These are phyloP conservation scores for Hortiboletus flavorubellus DNA, from an alignment of 768 basidiomycete species.

Conservation along the genomic window DNA sequence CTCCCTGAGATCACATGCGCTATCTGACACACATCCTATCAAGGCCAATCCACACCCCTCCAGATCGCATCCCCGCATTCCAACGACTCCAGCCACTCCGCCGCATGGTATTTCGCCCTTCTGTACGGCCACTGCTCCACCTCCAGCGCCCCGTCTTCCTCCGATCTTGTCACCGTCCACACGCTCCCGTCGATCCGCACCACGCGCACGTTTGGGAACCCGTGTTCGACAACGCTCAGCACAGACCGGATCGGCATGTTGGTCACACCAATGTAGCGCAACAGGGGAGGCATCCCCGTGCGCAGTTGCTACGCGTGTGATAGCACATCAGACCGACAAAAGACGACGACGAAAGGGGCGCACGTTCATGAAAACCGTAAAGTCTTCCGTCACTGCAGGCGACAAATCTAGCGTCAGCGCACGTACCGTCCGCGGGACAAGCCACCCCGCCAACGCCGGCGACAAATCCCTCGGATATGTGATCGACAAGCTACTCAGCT, in stretches of 20 bases:
- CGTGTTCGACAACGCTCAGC: conserved; percentile 48
- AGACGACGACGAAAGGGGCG: not conserved
- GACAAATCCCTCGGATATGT: conserved; percentile 63
- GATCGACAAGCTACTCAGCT: conserved; percentile 53
- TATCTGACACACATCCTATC: not conserved
- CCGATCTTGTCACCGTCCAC: conserved; percentile 45
- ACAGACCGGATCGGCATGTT: conserved; percentile 43
- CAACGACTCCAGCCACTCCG: conserved; percentile 64
- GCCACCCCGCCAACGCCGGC: conserved; percentile 61
- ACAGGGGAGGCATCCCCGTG: conserved; percentile 48
- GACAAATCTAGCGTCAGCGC: conserved; percentile 45
- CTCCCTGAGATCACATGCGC: no score
- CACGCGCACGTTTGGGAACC: conserved; percentile 60
- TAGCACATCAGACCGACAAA: not conserved
- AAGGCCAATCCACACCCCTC: conserved; percentile 16
- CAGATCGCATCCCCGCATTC: conserved; percentile 57
- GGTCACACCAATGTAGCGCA: conserved; percentile 56
- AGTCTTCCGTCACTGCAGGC: conserved; percentile 38
- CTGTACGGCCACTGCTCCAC: conserved; percentile 57
- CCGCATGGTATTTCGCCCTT: conserved; percentile 47
- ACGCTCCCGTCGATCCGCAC: conserved; percentile 51
- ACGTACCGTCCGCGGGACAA: conserved; percentile 54
- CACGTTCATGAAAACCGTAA: conserved; percentile 41
- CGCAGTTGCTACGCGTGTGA: conserved; percentile 50
- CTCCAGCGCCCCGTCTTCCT: conserved; percentile 34